Evolutionary conservation across 768 basidiomycete genomes (phyloP).

Genomic region (Clitopilus passeckerianus): DNA sequence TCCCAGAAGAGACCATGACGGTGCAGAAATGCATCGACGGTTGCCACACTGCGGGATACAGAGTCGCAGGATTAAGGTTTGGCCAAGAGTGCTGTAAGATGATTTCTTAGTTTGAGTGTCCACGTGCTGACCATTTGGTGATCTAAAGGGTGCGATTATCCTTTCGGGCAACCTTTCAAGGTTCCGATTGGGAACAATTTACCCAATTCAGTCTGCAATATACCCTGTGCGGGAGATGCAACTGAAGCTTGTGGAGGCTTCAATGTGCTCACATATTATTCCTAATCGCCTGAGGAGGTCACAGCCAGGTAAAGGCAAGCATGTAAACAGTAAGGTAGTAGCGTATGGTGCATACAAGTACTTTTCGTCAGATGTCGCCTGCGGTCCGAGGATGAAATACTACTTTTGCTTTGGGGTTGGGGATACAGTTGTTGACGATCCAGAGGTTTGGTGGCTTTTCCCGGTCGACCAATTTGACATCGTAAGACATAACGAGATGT

Average conservation of each 20-base stretch:
- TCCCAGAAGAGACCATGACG: conserved; percentile 13
- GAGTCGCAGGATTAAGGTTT: conserved; percentile 12
- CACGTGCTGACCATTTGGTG: not conserved
- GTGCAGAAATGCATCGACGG: conserved; percentile 14
- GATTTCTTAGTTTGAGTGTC: not conserved
- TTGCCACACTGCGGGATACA: conserved; percentile 10
- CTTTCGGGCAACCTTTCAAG: not conserved
- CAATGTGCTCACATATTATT: not conserved
- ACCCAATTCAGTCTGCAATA: conserved; percentile 7
- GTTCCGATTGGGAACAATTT: conserved; percentile 10
- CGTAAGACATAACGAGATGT: not conserved
- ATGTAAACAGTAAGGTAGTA: no score
- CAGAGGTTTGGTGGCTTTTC: not conserved
- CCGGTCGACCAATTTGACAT: not conserved
- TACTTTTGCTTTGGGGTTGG: conserved; percentile 1
- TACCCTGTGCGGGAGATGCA: conserved; percentile 14
- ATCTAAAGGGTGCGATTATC: not conserved
- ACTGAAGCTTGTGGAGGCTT: conserved; percentile 14
- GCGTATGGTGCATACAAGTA: not conserved
- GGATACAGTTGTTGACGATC: not conserved
- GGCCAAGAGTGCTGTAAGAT: conserved; percentile 15
- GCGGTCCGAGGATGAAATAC: not conserved
- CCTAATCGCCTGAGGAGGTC: no score
- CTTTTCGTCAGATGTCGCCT: not conserved
- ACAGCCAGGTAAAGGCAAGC: no score